Conservation (phyloP, 2,329 filamentous ascomycete species). For the Ophiostoma sp. region DNA sequence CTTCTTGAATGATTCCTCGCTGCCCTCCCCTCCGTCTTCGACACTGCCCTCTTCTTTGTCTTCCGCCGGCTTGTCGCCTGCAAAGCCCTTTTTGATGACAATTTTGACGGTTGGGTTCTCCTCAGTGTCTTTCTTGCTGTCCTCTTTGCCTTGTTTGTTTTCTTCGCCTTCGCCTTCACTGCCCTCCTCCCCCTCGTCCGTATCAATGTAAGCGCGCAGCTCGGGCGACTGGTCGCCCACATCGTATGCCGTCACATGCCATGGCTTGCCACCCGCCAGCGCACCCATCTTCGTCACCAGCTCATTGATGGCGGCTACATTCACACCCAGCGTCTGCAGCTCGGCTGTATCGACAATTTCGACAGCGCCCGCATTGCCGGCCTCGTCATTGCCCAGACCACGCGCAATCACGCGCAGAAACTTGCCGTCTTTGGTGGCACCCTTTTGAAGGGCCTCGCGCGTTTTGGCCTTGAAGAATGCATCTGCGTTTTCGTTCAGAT, state of each 20-base stretch:
- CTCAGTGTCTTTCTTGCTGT: not conserved
- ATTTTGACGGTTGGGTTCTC: not conserved
- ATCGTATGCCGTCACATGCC: not conserved
- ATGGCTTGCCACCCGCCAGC: constrained; percentile 5
- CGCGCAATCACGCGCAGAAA: constrained; percentile 42
- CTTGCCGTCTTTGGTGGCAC: not conserved
- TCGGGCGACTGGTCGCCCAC: not conserved
- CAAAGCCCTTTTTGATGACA: not conserved
- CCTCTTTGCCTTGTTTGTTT: not conserved
- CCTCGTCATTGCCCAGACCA: constrained; percentile 48
- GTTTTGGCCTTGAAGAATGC: not conserved
- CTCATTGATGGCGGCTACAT: constrained; percentile 62
- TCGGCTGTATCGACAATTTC: constrained; percentile 60
- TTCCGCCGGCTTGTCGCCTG: not conserved
- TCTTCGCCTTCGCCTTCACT: not conserved
- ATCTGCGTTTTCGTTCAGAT: not conserved
- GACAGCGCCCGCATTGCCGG: constrained; percentile 46
- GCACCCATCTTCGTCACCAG: not conserved
- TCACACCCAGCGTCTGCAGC: constrained; percentile 62
- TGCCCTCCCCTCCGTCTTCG: constrained; percentile 36
- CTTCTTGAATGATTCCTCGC: constrained; percentile 42
- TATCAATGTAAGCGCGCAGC: not conserved
- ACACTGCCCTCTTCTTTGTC: constrained; percentile 15
- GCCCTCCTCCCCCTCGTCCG: not conserved
- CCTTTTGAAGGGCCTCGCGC: constrained; percentile 25